Evolutionary conservation across 768 basidiomycete species (phyloP).

Genomic region (Mycena capillaripes): DNA sequence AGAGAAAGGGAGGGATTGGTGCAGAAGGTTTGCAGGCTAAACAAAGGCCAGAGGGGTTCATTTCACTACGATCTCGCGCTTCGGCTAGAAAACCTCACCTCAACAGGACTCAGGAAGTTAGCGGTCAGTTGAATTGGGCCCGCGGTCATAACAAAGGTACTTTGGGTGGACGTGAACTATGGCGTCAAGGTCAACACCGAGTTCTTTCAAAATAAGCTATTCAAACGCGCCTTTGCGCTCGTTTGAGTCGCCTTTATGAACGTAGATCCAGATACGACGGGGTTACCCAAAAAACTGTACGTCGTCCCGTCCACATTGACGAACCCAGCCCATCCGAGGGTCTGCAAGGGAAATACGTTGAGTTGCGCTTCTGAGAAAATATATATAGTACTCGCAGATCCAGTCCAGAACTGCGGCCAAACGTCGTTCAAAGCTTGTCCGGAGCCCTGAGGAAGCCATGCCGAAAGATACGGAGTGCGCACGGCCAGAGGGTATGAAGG

Average conservation of each 20-base stretch:
- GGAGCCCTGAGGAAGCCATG: constrained; percentile 71
- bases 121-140: constrained; percentile 75
- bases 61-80: not conserved
- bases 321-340: constrained; percentile 75
- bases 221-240: constrained; percentile 58
- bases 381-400: constrained; percentile 55
- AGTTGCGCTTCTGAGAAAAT: not conserved
- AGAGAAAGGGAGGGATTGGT: constrained; percentile 72
- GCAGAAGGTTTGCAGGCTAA: constrained; percentile 69
- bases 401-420: constrained; percentile 80
- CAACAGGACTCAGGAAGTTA: constrained; percentile 77
- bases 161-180: constrained; percentile 78
- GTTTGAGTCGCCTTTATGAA: constrained; percentile 68
- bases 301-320: constrained; percentile 69
- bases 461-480: constrained; percentile 73
- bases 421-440: constrained; percentile 62
- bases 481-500: constrained; percentile 75
- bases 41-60: not conserved
- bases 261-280: constrained; percentile 59
- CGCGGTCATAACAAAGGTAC: constrained; percentile 70
- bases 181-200: not conserved
- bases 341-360: constrained; percentile 47
- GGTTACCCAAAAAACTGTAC: constrained; percentile 70
- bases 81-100: constrained; percentile 56
- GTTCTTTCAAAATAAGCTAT: not conserved